Percentiles rank a stretch among this genome's conserved stretches.
phyloP scores from a whole-genome alignment of 139 green algal species.

The Tetradesmus lagerheimii region DNA sequence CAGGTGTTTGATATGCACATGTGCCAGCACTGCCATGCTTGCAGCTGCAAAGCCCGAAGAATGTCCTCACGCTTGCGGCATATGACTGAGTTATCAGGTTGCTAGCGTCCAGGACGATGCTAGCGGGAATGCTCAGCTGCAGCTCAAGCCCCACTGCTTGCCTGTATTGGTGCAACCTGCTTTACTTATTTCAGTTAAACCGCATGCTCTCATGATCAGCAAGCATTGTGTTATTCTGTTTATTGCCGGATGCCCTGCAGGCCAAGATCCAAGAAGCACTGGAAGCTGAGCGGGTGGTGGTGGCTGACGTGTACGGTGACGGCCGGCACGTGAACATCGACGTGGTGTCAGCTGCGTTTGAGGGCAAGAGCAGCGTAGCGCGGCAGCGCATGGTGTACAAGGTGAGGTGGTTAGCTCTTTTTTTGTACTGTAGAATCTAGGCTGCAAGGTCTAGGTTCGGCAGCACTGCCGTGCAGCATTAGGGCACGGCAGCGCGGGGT shows the following conservation, averaged over 20 bases:
- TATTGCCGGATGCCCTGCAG: constrained; percentile 56
- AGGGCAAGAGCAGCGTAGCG: constrained; percentile 80
- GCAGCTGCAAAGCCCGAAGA: no score
- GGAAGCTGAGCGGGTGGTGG: constrained; percentile 63
- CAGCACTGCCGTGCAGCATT: no score
- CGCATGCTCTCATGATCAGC: no score
- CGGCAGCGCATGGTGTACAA: constrained; percentile 92
- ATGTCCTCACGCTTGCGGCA: no score
- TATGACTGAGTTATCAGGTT: no score
- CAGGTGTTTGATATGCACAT: no score
- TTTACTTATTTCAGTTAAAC: neutral
- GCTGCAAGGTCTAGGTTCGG: no score
- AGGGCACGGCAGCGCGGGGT: neutral
- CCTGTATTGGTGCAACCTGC: no score
- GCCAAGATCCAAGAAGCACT: constrained; percentile 58
- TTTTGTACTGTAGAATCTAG: no score
- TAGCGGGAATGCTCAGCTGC: no score
- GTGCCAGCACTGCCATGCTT: no score
- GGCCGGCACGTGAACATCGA: constrained; percentile 86
- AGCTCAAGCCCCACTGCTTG: neutral
- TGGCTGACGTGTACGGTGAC: constrained; percentile 84
- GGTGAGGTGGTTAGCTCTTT: constrained; percentile 52
- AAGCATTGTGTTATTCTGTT: neutral
- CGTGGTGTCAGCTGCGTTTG: constrained; percentile 80
- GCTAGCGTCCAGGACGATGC: no score